These are phyloP conservation scores for Mycena olivaceomarginata DNA, from an alignment of 768 basidiomycete species.

Conservation along the genomic window DNA sequence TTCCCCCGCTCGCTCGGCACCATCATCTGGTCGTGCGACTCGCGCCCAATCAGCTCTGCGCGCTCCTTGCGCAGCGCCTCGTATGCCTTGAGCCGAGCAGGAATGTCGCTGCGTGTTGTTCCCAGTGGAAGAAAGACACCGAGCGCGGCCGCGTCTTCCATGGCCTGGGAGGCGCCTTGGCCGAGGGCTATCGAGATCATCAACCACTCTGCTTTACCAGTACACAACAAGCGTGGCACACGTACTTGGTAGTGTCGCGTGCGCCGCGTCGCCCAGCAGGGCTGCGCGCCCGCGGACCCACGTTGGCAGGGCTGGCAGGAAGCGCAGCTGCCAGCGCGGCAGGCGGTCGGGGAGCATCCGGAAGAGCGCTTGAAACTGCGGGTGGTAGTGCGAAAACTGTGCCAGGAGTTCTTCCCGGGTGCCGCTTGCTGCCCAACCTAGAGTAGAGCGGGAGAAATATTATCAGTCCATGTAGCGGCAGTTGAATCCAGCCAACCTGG, in stretches of 20 bases:
- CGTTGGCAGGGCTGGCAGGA: slow-evolving; percentile 20
- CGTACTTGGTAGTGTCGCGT: slow-evolving; percentile 46
- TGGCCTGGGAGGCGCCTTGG: slow-evolving; percentile 48
- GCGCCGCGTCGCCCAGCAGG: slow-evolving; percentile 41
- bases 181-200: slow-evolving; percentile 28
- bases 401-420: slow-evolving; percentile 1
- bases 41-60: slow-evolving; percentile 2
- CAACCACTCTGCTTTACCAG: no score
- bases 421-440: slow-evolving; percentile 3
- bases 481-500: neutral
- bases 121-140: slow-evolving; percentile 25
- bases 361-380: slow-evolving; percentile 12
- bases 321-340: slow-evolving; percentile 23
- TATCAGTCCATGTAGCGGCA: neutral
- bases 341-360: neutral
- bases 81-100: slow-evolving; percentile 19
- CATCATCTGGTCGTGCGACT: slow-evolving; percentile 1
- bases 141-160: slow-evolving; percentile 43
- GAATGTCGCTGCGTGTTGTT: slow-evolving; percentile 8
- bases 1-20: no score
- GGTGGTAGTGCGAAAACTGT: slow-evolving; percentile 9
- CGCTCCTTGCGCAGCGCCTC: slow-evolving; percentile 26
- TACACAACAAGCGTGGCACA: no score
- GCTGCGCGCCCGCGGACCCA: slow-evolving; percentile 34
- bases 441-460: neutral